Conservation (phyloP, 371 early-diverging fungal species). For the Mortierella sp. region DNA sequence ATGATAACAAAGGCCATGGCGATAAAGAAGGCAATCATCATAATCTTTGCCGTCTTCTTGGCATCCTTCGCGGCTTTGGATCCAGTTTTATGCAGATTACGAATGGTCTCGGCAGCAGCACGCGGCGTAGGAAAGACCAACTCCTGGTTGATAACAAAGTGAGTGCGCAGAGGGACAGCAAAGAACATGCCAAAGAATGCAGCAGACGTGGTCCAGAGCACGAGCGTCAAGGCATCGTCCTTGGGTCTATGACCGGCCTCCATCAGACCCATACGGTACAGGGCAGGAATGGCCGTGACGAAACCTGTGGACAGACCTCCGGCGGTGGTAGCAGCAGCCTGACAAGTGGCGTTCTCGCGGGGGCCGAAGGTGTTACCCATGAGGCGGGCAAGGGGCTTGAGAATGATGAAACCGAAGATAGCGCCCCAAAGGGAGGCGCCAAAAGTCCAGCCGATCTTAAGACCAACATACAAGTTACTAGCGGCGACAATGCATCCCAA, state of each 20-base stretch:
- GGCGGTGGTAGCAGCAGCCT: slow-evolving; percentile 80
- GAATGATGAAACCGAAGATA: slow-evolving; percentile 75
- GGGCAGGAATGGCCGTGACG: slow-evolving; percentile 78
- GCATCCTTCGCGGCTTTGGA: slow-evolving; percentile 56
- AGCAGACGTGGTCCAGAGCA: slow-evolving; percentile 72
- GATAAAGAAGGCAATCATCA: slow-evolving; percentile 59
- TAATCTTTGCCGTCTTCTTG: slow-evolving; percentile 30
- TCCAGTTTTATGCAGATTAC: slow-evolving; percentile 68
- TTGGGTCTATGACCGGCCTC: slow-evolving; percentile 39
- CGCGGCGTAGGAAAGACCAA: slow-evolving; percentile 81
- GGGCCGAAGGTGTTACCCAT: slow-evolving; percentile 76
- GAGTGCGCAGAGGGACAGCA: slow-evolving; percentile 78
- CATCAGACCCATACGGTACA: slow-evolving; percentile 76
- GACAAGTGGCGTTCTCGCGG: slow-evolving; percentile 78
- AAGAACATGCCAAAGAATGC: slow-evolving; percentile 84
- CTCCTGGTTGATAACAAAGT: slow-evolving; percentile 79
- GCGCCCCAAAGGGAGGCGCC: slow-evolving; percentile 75
- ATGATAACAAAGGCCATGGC: slow-evolving; percentile 68
- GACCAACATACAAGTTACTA: slow-evolving; percentile 79
- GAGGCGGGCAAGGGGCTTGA: slow-evolving; percentile 70
- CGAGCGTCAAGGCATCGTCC: slow-evolving; percentile 34
- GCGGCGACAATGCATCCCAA: slow-evolving; percentile 79
- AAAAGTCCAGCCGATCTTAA: slow-evolving; percentile 80
- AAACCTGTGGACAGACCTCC: slow-evolving; percentile 80
- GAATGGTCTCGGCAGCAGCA: slow-evolving; percentile 77